phyloP scores from a whole-genome alignment of 257 asterid species.

The Solanum megistacrolobum region DNA sequence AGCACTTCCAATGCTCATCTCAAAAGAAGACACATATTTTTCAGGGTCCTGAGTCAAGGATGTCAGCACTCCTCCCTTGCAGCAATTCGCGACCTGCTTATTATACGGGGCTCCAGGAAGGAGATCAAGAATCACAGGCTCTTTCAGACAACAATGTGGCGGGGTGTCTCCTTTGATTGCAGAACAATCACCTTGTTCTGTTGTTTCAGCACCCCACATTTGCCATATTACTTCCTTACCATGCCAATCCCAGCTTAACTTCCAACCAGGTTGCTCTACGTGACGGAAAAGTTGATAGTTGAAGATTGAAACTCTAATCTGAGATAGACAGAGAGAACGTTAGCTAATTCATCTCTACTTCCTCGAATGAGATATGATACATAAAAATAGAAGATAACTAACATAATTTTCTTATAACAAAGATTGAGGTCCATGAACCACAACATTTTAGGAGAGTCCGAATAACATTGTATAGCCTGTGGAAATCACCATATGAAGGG shows the following conservation, averaged over 20 bases:
- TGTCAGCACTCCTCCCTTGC: constrained; percentile 63
- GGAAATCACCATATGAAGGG: neutral
- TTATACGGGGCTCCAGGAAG: constrained; percentile 50
- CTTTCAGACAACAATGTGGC: constrained; percentile 66
- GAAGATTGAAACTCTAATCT: constrained; percentile 42
- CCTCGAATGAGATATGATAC: neutral
- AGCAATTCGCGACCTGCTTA: constrained; percentile 52
- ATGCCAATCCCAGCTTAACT: constrained; percentile 58
- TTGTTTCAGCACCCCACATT: constrained; percentile 56
- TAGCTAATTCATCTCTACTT: neutral
- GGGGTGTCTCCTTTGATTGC: constrained; percentile 20
- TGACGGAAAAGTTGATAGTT: constrained; percentile 76
- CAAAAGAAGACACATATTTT: constrained; percentile 28
- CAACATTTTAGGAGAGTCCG: neutral
- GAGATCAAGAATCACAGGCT: constrained; percentile 60
- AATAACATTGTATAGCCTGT: neutral
- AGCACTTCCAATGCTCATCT: constrained; percentile 37
- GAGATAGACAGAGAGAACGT: neutral
- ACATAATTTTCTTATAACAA: neutral
- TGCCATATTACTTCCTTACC: constrained; percentile 56
- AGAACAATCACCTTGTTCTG: constrained; percentile 76
- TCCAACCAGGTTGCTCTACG: constrained; percentile 68
- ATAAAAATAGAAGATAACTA: neutral
- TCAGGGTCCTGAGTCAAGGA: constrained; percentile 44
- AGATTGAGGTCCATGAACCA: neutral